Evolutionary conservation across 371 early-diverging fungal species (phyloP), one percentile per base, ranked within the genome.

Genomic region (Mucor irregularis): DNA sequence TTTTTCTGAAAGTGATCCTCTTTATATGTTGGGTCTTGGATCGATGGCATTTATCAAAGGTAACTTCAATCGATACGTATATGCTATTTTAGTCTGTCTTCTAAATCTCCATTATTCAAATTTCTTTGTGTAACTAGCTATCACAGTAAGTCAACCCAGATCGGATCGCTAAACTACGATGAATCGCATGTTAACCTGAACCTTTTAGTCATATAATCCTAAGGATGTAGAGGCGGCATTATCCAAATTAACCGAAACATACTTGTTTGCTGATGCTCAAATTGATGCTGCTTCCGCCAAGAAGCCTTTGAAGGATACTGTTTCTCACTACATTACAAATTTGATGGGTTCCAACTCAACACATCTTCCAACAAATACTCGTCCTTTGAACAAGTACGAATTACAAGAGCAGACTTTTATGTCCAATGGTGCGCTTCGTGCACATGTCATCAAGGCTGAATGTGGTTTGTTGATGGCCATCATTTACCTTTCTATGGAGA

Each of bases 371-470:
- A 69, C 72, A n/a, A 75, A 69, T 30, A 65, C 76, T 13, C 52
- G 60, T 7, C 60, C 76, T 5, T 46, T 68, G 4, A 65, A 44
- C n/a, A 61, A 61, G 34, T 67, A 66, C 17, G 61, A 72, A 25
- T 35, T 59, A 10, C 60, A 63, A 25, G 62, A 61, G 1, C 52
- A 53, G 21, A 62, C 61, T 1, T 69, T 76, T 45, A 71, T 81
- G 43, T 57, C 78, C 34, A 85, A 83, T 49, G 84, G 83, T 26
- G 82, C 79, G 17, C 66, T 86, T 25, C 66, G 87, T 35, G 85
- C 83, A 0, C 80, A 78, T 57, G 79, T 83, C n/a, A 66, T 83
- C 54, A 73, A 78, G 46, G 83, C 85, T 1, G 87, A 86, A 60
- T 65, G 83, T 38, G 63, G 79, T 30, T 49, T 86, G 16, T 47